A percentile compares a stretch with the other conserved stretches of the same genome.
Conservation (phyloP, 345 rosid species). For the Rhizophora mangle region DNA sequence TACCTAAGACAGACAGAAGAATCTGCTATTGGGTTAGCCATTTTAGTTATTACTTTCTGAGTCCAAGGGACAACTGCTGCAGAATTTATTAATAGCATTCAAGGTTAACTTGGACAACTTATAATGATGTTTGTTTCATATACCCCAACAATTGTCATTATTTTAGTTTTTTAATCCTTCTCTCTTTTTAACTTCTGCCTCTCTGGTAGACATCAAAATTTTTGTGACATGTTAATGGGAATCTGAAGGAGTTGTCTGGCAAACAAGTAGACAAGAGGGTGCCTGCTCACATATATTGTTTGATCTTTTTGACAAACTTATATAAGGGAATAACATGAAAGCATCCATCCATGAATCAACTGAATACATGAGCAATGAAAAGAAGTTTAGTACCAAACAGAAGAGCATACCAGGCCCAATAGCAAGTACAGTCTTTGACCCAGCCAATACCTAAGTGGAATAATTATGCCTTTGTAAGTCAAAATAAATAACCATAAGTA, state of each 20-base stretch:
- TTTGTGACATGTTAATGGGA: no score
- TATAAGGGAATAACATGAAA: background rate
- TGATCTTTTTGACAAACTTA: background rate
- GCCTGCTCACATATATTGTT: background rate
- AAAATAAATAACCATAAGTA: background rate
- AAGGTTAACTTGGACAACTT: no score
- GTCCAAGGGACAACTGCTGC: no score
- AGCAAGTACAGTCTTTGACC: constrained; percentile 86
- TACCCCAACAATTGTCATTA: no score
- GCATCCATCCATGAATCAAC: background rate
- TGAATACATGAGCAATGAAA: no score
- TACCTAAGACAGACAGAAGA: no score
- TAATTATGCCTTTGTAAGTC: background rate
- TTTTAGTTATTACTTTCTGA: background rate
- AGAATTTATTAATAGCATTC: no score
- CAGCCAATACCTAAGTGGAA: constrained; percentile 62
- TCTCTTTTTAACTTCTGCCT: no score
- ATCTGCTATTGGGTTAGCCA: background rate
- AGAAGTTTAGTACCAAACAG: background rate
- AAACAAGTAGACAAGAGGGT: background rate
- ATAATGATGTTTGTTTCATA: no score
- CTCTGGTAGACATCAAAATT: no score
- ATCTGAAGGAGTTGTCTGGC: background rate
- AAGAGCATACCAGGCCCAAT: constrained; percentile 70
- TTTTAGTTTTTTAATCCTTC: no score